phyloP scores from a whole-genome alignment of 2,329 filamentous ascomycete species.

The Penicillium fuscoglaucum region DNA sequence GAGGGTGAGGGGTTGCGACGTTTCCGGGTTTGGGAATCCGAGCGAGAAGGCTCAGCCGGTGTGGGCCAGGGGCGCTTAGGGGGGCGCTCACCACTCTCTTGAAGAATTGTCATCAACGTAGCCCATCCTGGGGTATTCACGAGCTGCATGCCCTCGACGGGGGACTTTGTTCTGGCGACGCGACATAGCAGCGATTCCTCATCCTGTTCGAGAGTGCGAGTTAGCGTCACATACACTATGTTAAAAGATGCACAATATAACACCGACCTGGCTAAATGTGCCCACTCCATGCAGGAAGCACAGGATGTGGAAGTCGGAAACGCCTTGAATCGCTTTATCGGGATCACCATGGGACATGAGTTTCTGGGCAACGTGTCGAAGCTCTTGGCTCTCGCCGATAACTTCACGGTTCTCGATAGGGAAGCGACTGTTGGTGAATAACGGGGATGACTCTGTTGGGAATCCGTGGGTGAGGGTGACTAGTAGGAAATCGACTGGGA shows the following conservation, averaged over 20 bases:
- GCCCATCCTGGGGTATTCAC: constrained; percentile 89
- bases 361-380: constrained; percentile 65
- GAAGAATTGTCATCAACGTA: constrained; percentile 86
- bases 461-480: constrained; percentile 97
- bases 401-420: constrained; percentile 88
- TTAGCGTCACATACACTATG: constrained; percentile 18
- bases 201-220: constrained; percentile 58
- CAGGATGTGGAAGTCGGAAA: constrained; percentile 95
- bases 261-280: constrained; percentile 77
- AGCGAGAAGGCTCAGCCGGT: constrained; percentile 41
- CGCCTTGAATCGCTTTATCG: constrained; percentile 62
- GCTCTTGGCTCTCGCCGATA: constrained; percentile 82
- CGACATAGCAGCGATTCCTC: constrained; percentile 84
- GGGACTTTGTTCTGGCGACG: constrained; percentile 77
- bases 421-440: constrained; percentile 72
- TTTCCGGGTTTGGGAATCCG: constrained; percentile 36
- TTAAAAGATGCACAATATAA: not conserved
- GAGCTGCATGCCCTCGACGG: constrained; percentile 77
- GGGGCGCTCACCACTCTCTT: constrained; percentile 96
- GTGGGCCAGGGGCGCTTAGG: constrained; percentile 64
- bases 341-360: constrained; percentile 66
- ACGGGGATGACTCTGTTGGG: constrained; percentile 73
- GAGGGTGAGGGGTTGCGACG: constrained; percentile 23
- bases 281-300: constrained; percentile 79
- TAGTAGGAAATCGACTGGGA: constrained; percentile 94